Evolutionary conservation across 228 moss, liverwort and hornwort species (phyloP).

Genomic region (Sphagnum fallax): DNA sequence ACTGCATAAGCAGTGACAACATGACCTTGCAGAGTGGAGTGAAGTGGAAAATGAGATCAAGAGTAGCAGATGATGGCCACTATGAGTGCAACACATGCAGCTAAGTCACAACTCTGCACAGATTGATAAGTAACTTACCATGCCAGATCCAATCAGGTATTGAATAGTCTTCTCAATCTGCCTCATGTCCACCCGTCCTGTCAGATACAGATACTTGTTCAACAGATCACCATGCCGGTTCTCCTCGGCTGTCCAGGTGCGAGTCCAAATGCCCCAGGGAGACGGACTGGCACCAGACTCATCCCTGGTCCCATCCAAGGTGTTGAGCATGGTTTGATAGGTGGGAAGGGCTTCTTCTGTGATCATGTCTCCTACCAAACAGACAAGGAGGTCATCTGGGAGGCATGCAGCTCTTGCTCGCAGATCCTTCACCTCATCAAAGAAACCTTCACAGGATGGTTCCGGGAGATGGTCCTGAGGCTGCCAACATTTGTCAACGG

Average conservation of each 20-base stretch:
- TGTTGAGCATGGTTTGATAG: slow-evolving; percentile 6
- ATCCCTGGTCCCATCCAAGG: slow-evolving; percentile 1
- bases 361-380: slow-evolving; percentile 6
- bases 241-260: slow-evolving; percentile 4
- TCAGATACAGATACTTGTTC: slow-evolving; percentile 1
- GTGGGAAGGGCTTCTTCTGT: background rate
- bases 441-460: background rate
- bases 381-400: slow-evolving; percentile 1
- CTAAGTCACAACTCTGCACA: no score
- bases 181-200: slow-evolving; percentile 2
- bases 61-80: no score
- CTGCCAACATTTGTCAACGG: slow-evolving; percentile 2
- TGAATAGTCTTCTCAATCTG: slow-evolving; percentile 2
- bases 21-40: no score
- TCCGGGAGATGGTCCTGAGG: slow-evolving; percentile 4
- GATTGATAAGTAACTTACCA: background rate
- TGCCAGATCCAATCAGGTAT: slow-evolving; percentile 6
- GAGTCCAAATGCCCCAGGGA: slow-evolving; percentile 3
- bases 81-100: no score
- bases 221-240: slow-evolving; percentile 4
- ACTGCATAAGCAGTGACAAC: no score
- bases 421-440: background rate
- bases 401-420: background rate
- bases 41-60: no score
- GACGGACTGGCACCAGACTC: slow-evolving; percentile 1